Evolutionary conservation across 345 rosid genomes (phyloP), one percentile per base, ranked within the genome.

Genomic region (Garcia nutans): DNA sequence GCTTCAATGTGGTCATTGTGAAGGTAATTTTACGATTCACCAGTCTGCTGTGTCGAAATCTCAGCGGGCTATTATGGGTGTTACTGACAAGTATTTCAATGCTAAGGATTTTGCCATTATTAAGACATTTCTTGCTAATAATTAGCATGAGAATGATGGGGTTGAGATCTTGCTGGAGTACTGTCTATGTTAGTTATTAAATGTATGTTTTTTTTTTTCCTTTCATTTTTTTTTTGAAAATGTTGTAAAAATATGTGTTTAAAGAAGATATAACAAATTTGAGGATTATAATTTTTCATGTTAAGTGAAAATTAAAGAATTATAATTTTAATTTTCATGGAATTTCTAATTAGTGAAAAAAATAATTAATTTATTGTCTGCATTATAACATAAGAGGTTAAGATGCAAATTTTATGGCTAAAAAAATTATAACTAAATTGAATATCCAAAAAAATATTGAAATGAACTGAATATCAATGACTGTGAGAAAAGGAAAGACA

Each of bases 41-140:
- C 78, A 85, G 68, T 90, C 89, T 1, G 94, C 87, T 2, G 90
- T 77, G 33, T 90, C 97, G 0, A 97, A 93, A 76, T 93, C 97
- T 2, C 97, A 90, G 81, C 76, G 91, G 62, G 88, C 94, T 3
- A 76, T 95, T 69, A 93, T 90, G 97, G 99, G 96, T 49, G 99
- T 97, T 15, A 94, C 97, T 0, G 97, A 97, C 12, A 91, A 88
- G 77, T 88, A 86, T 82, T 92, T 88, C 60, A 90, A 93, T 79
- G 93, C 93, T 2, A 82, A 84, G 69, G 99, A 94, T 0, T 90
- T 72, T 44, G 94, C 99, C 5, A 82, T 86, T 52, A 79, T 92
- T 24, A 90, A 92, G 84, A 90, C 93, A 7, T 82, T 89, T 73
- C 85, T 92, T 0, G 87, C 79, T 1, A 72, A 74, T 3, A 87